phyloP scores from a whole-genome alignment of 2,329 filamentous ascomycete genomes.

The Penicillium occitanis region DNA sequence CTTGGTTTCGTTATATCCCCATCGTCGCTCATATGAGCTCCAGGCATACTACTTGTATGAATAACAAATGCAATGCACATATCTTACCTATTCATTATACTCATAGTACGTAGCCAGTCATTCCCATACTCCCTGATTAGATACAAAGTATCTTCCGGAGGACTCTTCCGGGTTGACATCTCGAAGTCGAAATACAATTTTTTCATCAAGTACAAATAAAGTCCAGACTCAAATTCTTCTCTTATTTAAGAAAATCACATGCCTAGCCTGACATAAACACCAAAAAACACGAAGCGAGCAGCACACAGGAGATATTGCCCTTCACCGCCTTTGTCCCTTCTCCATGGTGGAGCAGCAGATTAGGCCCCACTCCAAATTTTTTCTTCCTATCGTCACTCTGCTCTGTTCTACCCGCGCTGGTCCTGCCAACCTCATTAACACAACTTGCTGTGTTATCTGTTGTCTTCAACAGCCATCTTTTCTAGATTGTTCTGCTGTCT shows the following conservation, averaged over 20 bases:
- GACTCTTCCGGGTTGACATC: not conserved
- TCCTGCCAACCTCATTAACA: slow-evolving; percentile 2
- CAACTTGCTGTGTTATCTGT: not conserved
- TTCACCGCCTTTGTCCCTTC: slow-evolving; percentile 14
- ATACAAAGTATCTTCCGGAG: not conserved
- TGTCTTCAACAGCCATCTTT: not conserved
- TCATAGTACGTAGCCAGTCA: not conserved
- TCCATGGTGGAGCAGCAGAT: slow-evolving; percentile 1
- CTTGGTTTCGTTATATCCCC: not conserved
- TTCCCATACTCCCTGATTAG: not conserved
- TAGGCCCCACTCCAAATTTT: slow-evolving; percentile 20
- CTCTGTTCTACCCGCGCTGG: not conserved
- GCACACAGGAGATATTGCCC: not conserved
- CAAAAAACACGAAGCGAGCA: slow-evolving; percentile 5
- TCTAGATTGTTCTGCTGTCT: not conserved
- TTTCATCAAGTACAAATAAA: not conserved
- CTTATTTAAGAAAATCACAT: not conserved
- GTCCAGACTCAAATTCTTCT: not conserved
- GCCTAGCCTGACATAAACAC: not conserved
- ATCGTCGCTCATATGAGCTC: not conserved
- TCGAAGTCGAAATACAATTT: not conserved
- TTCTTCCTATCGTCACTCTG: slow-evolving; percentile 14
- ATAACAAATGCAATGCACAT: slow-evolving; percentile 11
- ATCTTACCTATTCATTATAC: not conserved
- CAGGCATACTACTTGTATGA: not conserved